Conservation (phyloP, 805 yeast species). For the Pichia scutulata region DNA sequence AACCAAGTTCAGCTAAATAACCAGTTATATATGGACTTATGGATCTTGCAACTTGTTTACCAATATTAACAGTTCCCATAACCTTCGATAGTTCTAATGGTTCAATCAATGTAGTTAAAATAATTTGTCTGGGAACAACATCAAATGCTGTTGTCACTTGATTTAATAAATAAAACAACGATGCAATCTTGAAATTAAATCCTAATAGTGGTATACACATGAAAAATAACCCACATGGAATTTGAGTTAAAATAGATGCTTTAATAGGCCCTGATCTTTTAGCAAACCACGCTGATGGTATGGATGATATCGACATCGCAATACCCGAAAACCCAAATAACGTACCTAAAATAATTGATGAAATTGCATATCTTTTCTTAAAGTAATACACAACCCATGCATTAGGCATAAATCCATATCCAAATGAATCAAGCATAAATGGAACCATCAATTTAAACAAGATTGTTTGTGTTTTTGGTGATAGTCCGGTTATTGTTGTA, state of each 20-base stretch:
- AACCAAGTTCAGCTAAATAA: slow-evolving; percentile 45
- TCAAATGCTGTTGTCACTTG: slow-evolving; percentile 74
- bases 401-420: slow-evolving; percentile 80
- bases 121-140: slow-evolving; percentile 83
- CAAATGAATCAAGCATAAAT: slow-evolving; percentile 82
- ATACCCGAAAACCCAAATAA: slow-evolving; percentile 60
- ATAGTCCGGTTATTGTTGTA: slow-evolving; percentile 27
- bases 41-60: slow-evolving; percentile 77
- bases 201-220: slow-evolving; percentile 44
- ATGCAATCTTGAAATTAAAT: slow-evolving; percentile 32
- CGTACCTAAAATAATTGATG: slow-evolving; percentile 55
- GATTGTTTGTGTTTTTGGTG: slow-evolving; percentile 36
- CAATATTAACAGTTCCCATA: slow-evolving; percentile 80
- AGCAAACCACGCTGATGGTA: slow-evolving; percentile 70
- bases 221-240: slow-evolving; percentile 68
- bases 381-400: slow-evolving; percentile 87
- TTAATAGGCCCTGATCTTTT: slow-evolving; percentile 66
- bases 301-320: slow-evolving; percentile 57
- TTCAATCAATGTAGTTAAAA: slow-evolving; percentile 60
- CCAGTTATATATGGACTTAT: slow-evolving; percentile 82
- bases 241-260: slow-evolving; percentile 66
- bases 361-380: slow-evolving; percentile 43
- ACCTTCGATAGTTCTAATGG: slow-evolving; percentile 61
- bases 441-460: slow-evolving; percentile 44
- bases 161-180: slow-evolving; percentile 44